Percentiles rank a stretch among this genome's conserved stretches.
Conservation (phyloP, 495 filamentous ascomycete species). For the Parmelia sp. region DNA sequence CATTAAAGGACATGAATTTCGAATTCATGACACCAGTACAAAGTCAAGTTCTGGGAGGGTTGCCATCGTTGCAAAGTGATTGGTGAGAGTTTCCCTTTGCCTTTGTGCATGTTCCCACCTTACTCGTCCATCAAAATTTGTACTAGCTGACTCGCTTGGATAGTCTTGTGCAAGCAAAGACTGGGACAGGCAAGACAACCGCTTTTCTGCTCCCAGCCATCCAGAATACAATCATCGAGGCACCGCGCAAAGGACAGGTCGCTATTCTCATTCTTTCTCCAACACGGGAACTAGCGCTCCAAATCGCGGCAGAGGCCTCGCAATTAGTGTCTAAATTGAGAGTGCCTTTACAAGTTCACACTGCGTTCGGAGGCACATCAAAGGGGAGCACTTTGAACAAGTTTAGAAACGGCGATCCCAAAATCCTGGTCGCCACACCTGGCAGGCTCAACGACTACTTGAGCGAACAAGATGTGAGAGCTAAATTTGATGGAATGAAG, state of each 20-base stretch:
- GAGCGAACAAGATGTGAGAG: constrained; percentile 37
- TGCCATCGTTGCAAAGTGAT: constrained; percentile 47
- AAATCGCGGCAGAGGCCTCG: constrained; percentile 57
- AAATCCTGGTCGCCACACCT: constrained; percentile 56
- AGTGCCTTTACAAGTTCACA: constrained; percentile 42
- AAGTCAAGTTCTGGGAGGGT: constrained; percentile 45
- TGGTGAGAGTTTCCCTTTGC: constrained; percentile 30
- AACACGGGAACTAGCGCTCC: constrained; percentile 59
- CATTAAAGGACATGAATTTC: constrained; percentile 41
- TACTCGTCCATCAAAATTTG: constrained; percentile 3
- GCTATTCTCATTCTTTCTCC: constrained; percentile 60
- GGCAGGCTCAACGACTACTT: constrained; percentile 60
- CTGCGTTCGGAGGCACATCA: constrained; percentile 49
- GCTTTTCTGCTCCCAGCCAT: constrained; percentile 72
- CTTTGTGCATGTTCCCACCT: constrained; percentile 1
- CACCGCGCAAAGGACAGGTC: constrained; percentile 41
- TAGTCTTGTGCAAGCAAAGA: constrained; percentile 66
- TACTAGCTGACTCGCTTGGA: constrained; percentile 10
- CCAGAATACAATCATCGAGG: constrained; percentile 51
- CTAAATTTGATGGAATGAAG: constrained; percentile 44
- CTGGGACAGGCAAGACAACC: constrained; percentile 79
- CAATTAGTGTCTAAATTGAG: constrained; percentile 41
- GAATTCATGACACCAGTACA: constrained; percentile 52
- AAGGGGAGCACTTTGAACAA: constrained; percentile 39
- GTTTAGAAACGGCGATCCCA: constrained; percentile 45